A percentile compares a stretch with the other conserved stretches of the same genome.
These are phyloP conservation scores for Carpinus fangiana DNA, from an alignment of 306 rosid genomes.

Conservation along the genomic window DNA sequence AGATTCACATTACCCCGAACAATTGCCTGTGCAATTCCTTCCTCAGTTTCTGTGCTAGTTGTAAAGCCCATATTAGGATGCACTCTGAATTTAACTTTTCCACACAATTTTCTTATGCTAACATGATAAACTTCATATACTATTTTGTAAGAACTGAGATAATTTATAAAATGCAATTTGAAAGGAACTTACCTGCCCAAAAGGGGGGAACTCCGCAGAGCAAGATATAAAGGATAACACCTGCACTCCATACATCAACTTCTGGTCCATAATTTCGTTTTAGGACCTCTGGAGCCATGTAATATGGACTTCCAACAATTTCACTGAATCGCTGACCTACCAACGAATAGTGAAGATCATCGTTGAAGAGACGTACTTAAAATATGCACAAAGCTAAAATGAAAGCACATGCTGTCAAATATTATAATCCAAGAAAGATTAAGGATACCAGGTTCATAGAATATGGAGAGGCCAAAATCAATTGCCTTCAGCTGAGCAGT, in stretches of 20 bases:
- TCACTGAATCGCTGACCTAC: slow-evolving; percentile 83
- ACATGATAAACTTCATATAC: neutral
- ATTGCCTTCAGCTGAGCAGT: slow-evolving; percentile 65
- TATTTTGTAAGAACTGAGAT: neutral
- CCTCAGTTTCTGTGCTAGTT: slow-evolving; percentile 74
- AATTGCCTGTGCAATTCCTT: slow-evolving; percentile 91
- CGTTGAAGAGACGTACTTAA: neutral
- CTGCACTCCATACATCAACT: slow-evolving; percentile 92
- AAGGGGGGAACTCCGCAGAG: slow-evolving; percentile 98
- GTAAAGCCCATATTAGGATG: slow-evolving; percentile 32
- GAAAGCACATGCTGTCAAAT: neutral
- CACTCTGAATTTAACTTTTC: neutral
- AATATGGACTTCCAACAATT: slow-evolving; percentile 98
- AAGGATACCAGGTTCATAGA: slow-evolving; percentile 57
- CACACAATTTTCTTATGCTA: neutral
- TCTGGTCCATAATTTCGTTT: slow-evolving; percentile 85
- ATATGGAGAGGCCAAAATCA: slow-evolving; percentile 91
- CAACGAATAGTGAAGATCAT: slow-evolving; percentile 7
- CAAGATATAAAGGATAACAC: slow-evolving; percentile 87
- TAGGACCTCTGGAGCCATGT: slow-evolving; percentile 97
- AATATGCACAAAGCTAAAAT: neutral
- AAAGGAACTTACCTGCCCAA: slow-evolving; percentile 75
- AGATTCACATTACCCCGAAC: slow-evolving; percentile 62
- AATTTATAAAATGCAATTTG: neutral
- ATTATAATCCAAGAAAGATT: neutral